phyloP scores from a whole-genome alignment of 495 filamentous ascomycete species.

The Penicillium tannophilum region DNA sequence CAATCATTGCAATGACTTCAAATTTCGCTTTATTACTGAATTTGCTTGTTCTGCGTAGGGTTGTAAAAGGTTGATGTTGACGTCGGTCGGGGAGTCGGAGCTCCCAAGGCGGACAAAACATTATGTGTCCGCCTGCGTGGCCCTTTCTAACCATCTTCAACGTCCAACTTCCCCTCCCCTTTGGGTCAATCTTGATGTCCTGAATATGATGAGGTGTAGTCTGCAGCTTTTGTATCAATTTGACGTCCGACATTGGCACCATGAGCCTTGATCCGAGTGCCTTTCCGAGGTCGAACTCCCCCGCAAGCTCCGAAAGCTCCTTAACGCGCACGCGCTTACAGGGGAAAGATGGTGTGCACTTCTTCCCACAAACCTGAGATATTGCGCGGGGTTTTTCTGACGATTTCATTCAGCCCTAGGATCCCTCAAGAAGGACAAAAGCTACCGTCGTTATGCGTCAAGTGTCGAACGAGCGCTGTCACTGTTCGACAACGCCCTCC shows the following conservation, averaged over 20 bases:
- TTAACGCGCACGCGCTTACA: slow-evolving; percentile 62
- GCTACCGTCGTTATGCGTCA: slow-evolving; percentile 86
- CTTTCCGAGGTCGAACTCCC: slow-evolving; percentile 68
- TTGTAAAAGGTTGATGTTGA: slow-evolving; percentile 10
- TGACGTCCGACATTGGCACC: slow-evolving; percentile 39
- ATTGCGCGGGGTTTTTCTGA: slow-evolving; percentile 9
- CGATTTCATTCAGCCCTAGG: slow-evolving; percentile 46
- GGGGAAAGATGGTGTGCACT: slow-evolving; percentile 51
- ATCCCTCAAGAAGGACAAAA: slow-evolving; percentile 78
- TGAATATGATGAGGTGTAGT: slow-evolving; percentile 44
- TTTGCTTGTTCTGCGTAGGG: background rate
- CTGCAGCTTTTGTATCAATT: slow-evolving; percentile 25
- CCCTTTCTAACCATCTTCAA: slow-evolving; percentile 23
- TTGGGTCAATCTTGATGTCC: slow-evolving; percentile 25
- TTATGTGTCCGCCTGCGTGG: slow-evolving; percentile 36
- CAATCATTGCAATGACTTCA: background rate
- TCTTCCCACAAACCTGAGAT: background rate
- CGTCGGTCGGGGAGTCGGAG: slow-evolving; percentile 26
- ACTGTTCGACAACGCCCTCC: slow-evolving; percentile 87
- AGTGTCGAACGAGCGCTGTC: slow-evolving; percentile 85
- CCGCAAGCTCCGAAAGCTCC: slow-evolving; percentile 75
- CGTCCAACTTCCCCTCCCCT: slow-evolving; percentile 14
- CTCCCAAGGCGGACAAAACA: slow-evolving; percentile 34
- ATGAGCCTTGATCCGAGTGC: slow-evolving; percentile 74
- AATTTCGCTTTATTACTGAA: background rate